A percentile compares a stretch with the other conserved stretches of the same genome.
Evolutionary conservation across 2,329 filamentous ascomycete species (phyloP).

Genomic region (Geosmithia putterillii): DNA sequence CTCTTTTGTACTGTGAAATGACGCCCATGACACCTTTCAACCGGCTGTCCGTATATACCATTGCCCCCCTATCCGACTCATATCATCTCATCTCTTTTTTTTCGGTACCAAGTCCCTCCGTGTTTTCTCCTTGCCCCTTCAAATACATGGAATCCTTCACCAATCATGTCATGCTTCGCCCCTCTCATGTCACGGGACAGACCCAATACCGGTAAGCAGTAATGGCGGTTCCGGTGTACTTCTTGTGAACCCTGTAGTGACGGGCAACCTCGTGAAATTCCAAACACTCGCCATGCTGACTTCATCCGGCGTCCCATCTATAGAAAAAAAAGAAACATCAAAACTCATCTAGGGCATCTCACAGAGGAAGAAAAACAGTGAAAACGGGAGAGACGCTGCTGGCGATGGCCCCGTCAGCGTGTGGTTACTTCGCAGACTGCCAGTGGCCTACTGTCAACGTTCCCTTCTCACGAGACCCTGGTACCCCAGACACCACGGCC

Average conservation of each 20-base stretch:
- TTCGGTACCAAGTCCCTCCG: no score
- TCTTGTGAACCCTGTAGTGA: background rate
- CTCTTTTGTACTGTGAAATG: background rate
- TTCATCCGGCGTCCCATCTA: background rate
- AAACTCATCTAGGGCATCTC: background rate
- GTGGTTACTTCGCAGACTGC: background rate
- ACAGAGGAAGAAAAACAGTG: background rate
- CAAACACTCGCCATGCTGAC: background rate
- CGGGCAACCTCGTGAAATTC: background rate
- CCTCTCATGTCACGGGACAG: background rate
- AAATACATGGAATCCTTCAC: background rate
- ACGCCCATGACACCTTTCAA: background rate
- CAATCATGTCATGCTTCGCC: background rate
- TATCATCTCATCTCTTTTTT: background rate
- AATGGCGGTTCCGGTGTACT: background rate
- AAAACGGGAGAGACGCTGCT: background rate
- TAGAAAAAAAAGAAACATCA: background rate
- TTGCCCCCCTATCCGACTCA: background rate
- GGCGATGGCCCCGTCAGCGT: background rate
- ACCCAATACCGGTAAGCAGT: background rate
- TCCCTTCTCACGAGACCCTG: conserved; percentile 15
- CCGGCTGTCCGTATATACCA: background rate
- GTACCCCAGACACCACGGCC: conserved; percentile 76
- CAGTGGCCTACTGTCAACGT: background rate
- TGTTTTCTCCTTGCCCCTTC: background rate